Evolutionary conservation across 169 alveolate species (phyloP).

Genomic region (Cryptosporidium muris): DNA sequence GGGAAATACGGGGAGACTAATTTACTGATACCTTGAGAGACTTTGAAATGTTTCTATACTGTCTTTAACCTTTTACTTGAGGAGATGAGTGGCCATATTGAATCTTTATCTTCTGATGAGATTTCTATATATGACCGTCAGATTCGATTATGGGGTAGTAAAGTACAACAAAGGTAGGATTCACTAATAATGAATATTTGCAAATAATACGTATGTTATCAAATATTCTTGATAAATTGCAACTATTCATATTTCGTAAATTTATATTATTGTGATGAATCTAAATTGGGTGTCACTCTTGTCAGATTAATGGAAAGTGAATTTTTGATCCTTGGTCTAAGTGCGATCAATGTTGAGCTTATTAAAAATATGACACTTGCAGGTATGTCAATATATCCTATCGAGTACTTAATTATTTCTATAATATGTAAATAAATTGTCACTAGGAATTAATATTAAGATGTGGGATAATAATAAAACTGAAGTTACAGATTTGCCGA

Average conservation of each 20-base stretch:
- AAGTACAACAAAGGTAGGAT: constrained; percentile 73
- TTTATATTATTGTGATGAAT: too few species aligned
- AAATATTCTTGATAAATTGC: too few species aligned
- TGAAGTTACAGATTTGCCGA: constrained; percentile 12
- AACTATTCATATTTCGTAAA: too few species aligned
- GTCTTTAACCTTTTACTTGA: too few species aligned
- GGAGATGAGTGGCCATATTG: neutral
- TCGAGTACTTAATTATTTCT: neutral
- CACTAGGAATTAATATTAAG: constrained; percentile 21
- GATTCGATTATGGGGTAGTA: constrained; percentile 77
- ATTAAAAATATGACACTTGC: constrained; percentile 72
- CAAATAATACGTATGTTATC: too few species aligned
- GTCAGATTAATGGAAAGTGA: constrained; percentile 66
- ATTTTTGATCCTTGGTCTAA: constrained; percentile 69
- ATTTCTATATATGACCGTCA: constrained; percentile 75
- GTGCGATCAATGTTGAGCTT: constrained; percentile 72
- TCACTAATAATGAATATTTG: neutral
- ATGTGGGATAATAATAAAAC: constrained; percentile 35
- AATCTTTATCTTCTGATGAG: constrained; percentile 73
- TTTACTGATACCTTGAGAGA: too few species aligned
- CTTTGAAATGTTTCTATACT: too few species aligned
- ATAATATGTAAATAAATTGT: neutral
- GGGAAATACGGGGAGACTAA: too few species aligned
- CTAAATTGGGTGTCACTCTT: neutral
- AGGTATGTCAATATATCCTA: constrained; percentile 71